Evolutionary conservation across 1,284 basidiomycete species (phyloP).

Genomic region (Austroboletus novae-zelandiae): DNA sequence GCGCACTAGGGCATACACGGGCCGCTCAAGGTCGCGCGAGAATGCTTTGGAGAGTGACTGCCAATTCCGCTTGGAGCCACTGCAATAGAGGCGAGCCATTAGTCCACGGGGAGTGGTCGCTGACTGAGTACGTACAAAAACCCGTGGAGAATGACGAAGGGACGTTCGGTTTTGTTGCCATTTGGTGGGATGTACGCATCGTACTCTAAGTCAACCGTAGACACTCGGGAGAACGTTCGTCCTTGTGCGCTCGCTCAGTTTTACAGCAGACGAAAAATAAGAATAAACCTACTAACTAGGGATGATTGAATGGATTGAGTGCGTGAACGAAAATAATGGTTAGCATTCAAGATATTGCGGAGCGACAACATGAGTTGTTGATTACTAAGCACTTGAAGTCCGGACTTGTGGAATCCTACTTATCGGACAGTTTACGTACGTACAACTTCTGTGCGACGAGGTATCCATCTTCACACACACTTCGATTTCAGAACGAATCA

Average conservation of each 20-base stretch:
- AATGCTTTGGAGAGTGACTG: slow-evolving; percentile 68
- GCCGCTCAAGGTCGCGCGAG: slow-evolving; percentile 50
- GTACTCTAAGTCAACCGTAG: slow-evolving; percentile 43
- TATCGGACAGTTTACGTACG: too few relatives aligned
- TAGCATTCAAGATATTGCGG: neutral
- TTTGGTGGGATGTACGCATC: slow-evolving; percentile 41
- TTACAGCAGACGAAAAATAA: neutral
- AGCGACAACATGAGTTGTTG: slow-evolving; percentile 9
- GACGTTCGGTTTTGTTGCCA: slow-evolving; percentile 40
- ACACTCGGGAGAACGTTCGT: slow-evolving; percentile 18
- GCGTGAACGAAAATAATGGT: neutral
- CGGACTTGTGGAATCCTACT: too few relatives aligned
- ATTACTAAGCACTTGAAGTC: too few relatives aligned
- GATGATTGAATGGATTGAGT: neutral
- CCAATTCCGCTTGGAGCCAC: slow-evolving; percentile 84
- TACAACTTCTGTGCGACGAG: too few relatives aligned
- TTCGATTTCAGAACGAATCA: too few relatives aligned
- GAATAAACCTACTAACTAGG: slow-evolving; percentile 8
- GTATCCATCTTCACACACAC: too few relatives aligned
- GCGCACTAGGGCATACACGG: slow-evolving; percentile 73
- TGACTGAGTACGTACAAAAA: slow-evolving; percentile 48
- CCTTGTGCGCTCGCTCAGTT: slow-evolving; percentile 19
- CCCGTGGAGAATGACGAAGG: slow-evolving; percentile 67
- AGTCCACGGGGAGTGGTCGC: neutral
- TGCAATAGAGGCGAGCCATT: slow-evolving; percentile 23